phyloP scores from a whole-genome alignment of 176 grass and related monocot genomes.

The Rhynchospora tenuis region DNA sequence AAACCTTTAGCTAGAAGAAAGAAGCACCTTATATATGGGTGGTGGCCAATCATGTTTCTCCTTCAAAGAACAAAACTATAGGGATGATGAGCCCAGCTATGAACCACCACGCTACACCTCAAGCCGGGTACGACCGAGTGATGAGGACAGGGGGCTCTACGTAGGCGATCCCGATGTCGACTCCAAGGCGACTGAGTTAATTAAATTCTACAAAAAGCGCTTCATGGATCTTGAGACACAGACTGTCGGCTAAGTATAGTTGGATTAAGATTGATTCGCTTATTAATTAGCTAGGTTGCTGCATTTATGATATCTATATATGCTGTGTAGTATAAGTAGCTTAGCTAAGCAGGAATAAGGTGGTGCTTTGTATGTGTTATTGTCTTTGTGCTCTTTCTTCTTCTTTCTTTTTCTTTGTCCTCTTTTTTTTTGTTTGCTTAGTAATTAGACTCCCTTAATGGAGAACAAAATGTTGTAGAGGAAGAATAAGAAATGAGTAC shows the following conservation, averaged over 20 bases:
- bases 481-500: slow-evolving; percentile 1
- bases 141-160: slow-evolving; percentile 51
- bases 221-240: slow-evolving; percentile 25
- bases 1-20: neutral
- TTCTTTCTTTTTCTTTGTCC: neutral
- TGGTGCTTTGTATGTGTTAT: neutral
- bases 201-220: slow-evolving; percentile 5
- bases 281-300: neutral
- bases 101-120: slow-evolving; percentile 30
- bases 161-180: slow-evolving; percentile 66
- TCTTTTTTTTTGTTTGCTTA: neutral
- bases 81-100: slow-evolving; percentile 30
- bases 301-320: neutral
- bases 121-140: slow-evolving; percentile 63
- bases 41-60: slow-evolving; percentile 25
- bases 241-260: slow-evolving; percentile 1
- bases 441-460: neutral
- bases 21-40: slow-evolving; percentile 25
- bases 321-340: slow-evolving; percentile 4
- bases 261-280: slow-evolving; percentile 8
- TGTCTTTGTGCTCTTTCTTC: slow-evolving; percentile 2
- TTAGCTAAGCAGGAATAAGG: neutral
- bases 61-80: slow-evolving; percentile 20
- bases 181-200: slow-evolving; percentile 17
- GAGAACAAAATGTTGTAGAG: neutral